These are phyloP conservation scores for Pichia nakasei DNA, from an alignment of 805 yeast genomes.

Conservation along the genomic window DNA sequence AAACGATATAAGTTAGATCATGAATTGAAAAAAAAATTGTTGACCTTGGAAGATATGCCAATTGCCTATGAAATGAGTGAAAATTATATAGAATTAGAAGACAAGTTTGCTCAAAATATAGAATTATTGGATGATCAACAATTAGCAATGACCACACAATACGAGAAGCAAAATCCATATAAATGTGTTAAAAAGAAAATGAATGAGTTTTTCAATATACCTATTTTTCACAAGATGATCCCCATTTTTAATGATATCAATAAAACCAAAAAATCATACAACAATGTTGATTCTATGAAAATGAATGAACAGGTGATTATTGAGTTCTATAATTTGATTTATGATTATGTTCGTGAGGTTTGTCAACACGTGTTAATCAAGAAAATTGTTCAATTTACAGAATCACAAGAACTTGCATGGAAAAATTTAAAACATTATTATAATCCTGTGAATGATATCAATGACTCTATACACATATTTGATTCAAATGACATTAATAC, in stretches of 20 bases:
- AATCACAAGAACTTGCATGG: conserved; percentile 2
- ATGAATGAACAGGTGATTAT: neutral
- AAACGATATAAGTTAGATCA: conserved; percentile 18
- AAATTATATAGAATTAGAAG: conserved; percentile 35
- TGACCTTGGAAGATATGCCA: conserved; percentile 40
- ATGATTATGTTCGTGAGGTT: neutral
- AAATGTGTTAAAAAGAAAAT: neutral
- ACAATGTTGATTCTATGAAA: neutral
- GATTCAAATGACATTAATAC: neutral
- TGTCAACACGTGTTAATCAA: neutral
- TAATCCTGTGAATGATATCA: neutral
- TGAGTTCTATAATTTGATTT: neutral
- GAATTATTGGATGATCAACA: conserved; percentile 4
- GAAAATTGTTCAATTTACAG: conserved; percentile 3
- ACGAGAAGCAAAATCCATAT: neutral
- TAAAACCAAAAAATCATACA: neutral
- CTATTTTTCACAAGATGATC: neutral
- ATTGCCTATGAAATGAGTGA: conserved; percentile 44
- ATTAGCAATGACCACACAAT: neutral
- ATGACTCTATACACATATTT: conserved; percentile 1
- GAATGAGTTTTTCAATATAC: neutral
- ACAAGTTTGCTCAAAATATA: conserved; percentile 17
- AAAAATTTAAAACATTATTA: neutral
- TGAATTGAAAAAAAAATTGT: conserved; percentile 16
- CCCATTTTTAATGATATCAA: neutral